Percentiles rank a stretch among this genome's conserved stretches.
Conservation (phyloP, 495 filamentous ascomycete species). For the Terfezia boudieri region DNA sequence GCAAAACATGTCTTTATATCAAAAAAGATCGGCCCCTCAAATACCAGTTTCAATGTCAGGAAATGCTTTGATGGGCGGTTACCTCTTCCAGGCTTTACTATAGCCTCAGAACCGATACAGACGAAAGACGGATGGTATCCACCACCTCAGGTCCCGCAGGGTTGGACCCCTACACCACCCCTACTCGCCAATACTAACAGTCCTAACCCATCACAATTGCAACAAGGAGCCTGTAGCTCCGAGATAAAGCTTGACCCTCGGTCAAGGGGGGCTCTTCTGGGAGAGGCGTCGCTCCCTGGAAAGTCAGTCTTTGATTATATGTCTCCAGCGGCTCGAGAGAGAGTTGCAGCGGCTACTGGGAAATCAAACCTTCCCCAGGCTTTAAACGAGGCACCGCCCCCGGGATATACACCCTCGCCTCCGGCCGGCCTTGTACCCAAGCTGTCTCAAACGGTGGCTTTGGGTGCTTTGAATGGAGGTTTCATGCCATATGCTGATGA, state of each 20-base stretch:
- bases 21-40: slow-evolving; percentile 40
- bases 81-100: slow-evolving; percentile 66
- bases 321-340: slow-evolving; percentile 54
- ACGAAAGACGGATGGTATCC: slow-evolving; percentile 40
- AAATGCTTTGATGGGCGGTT: slow-evolving; percentile 79
- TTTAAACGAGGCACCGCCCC: slow-evolving; percentile 34
- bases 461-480: slow-evolving; percentile 52
- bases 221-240: slow-evolving; percentile 42
- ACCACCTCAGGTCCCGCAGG: slow-evolving; percentile 51
- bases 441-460: slow-evolving; percentile 49
- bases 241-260: slow-evolving; percentile 55
- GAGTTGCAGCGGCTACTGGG: slow-evolving; percentile 52
- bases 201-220: not conserved
- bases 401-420: slow-evolving; percentile 5
- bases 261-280: slow-evolving; percentile 57
- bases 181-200: not conserved
- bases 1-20: slow-evolving; percentile 55
- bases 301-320: slow-evolving; percentile 95
- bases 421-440: slow-evolving; percentile 36
- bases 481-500: slow-evolving; percentile 77
- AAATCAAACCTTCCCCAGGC: slow-evolving; percentile 56
- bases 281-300: slow-evolving; percentile 60
- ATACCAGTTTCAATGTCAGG: slow-evolving; percentile 33
- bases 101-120: slow-evolving; percentile 34
- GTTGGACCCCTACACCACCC: slow-evolving; percentile 30